phyloP scores from a whole-genome alignment of 345 rosid species.

The Cardiospermum halicacabum region DNA sequence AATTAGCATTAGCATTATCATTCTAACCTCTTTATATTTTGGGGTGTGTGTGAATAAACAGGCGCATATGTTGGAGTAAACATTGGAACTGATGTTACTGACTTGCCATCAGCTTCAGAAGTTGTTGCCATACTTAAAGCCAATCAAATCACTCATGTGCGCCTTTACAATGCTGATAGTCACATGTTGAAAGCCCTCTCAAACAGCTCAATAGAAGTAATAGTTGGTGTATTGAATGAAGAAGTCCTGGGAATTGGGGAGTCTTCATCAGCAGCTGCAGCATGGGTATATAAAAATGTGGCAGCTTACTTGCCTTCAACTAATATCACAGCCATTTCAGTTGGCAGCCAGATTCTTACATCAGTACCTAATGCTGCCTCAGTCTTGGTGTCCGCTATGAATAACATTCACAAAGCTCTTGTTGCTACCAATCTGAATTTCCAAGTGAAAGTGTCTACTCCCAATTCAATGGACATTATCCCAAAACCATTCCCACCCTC shows the following conservation, averaged over 20 bases:
- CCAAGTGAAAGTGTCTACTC: slow-evolving; percentile 76
- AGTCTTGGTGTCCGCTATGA: slow-evolving; percentile 68
- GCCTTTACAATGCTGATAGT: slow-evolving; percentile 80
- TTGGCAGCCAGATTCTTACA: slow-evolving; percentile 92
- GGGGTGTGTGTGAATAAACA: slow-evolving; percentile 27
- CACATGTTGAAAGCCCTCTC: slow-evolving; percentile 89
- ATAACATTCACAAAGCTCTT: slow-evolving; percentile 80
- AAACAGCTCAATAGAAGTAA: slow-evolving; percentile 69
- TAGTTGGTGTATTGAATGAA: slow-evolving; percentile 72
- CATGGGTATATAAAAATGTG: slow-evolving; percentile 81
- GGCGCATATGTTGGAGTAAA: slow-evolving; percentile 85
- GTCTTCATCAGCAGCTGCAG: slow-evolving; percentile 74
- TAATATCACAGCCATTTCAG: slow-evolving; percentile 88
- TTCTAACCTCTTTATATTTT: slow-evolving; percentile 10
- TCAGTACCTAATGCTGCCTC: slow-evolving; percentile 68
- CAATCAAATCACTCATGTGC: slow-evolving; percentile 68
- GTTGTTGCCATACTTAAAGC: slow-evolving; percentile 52
- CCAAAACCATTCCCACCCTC: slow-evolving; percentile 95
- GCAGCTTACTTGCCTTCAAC: slow-evolving; percentile 80
- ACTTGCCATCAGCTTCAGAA: slow-evolving; percentile 69
- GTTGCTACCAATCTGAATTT: slow-evolving; percentile 81
- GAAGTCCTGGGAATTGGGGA: slow-evolving; percentile 81
- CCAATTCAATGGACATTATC: slow-evolving; percentile 75
- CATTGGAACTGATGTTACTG: slow-evolving; percentile 78
- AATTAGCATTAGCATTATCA: neutral